Conservation (phyloP, 2,329 filamentous ascomycete species). For the Aspergillus calidoustus region DNA sequence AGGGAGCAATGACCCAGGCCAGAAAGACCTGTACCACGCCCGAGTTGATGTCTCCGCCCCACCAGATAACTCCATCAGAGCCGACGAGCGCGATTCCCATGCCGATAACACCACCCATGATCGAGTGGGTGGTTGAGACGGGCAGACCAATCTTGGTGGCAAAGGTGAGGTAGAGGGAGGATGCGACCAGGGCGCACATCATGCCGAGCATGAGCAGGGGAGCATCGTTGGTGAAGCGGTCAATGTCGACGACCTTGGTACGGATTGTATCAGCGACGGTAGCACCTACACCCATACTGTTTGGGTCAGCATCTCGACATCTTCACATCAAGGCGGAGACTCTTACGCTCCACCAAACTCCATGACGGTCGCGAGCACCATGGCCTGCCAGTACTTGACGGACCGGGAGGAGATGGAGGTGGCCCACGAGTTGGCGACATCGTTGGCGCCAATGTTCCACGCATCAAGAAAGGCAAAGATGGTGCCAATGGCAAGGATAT, state of each 20-base stretch:
- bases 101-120: conserved; percentile 26
- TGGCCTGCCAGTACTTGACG: conserved; percentile 26
- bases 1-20: conserved; percentile 27
- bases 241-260: conserved; percentile 24
- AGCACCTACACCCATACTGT: conserved; percentile 25
- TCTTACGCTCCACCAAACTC: conserved; percentile 24
- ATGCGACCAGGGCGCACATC: conserved; percentile 22
- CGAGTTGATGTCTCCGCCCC: conserved; percentile 27
- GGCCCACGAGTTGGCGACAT: conserved; percentile 28
- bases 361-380: conserved; percentile 24
- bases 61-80: conserved; percentile 21
- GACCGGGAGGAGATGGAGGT: conserved; percentile 27
- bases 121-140: conserved; percentile 26
- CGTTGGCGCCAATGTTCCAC: conserved; percentile 28
- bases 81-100: conserved; percentile 25
- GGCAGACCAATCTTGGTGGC: conserved; percentile 24
- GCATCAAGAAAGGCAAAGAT: conserved; percentile 29
- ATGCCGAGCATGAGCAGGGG: conserved; percentile 27
- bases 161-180: conserved; percentile 24
- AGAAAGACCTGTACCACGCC: conserved; percentile 28
- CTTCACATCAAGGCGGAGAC: not conserved
- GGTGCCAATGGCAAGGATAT: conserved; percentile 25
- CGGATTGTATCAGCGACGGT: conserved; percentile 26
- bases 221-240: conserved; percentile 14
- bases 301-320: not conserved